Percentiles rank a stretch among this genome's conserved stretches.
phyloP scores from a whole-genome alignment of 202 grass and related monocot genomes.

The Panicum hallii region DNA sequence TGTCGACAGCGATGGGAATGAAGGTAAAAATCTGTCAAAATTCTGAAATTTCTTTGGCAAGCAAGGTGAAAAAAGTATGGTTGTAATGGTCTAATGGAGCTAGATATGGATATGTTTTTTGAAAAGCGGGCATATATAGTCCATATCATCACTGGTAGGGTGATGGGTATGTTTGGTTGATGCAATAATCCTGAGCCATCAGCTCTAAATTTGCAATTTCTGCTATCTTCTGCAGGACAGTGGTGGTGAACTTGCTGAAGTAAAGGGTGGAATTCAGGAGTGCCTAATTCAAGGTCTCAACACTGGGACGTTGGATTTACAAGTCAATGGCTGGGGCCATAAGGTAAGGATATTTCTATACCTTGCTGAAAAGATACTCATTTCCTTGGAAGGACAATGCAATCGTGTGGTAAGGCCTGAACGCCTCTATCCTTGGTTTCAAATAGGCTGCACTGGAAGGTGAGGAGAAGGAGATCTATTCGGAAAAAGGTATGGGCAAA shows the following conservation, averaged over 20 bases:
- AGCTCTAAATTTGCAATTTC: constrained; percentile 44
- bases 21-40: constrained; percentile 47
- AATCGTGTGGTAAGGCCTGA: background rate
- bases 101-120: background rate
- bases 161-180: constrained; percentile 22
- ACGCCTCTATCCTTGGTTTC: constrained; percentile 25
- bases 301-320: constrained; percentile 86
- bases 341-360: constrained; percentile 53
- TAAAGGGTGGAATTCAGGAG: constrained; percentile 69
- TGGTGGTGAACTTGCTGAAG: constrained; percentile 69
- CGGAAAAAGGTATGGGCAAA: constrained; percentile 57
- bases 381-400: constrained; percentile 19
- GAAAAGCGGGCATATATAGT: background rate
- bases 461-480: constrained; percentile 72
- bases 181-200: constrained; percentile 1
- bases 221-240: constrained; percentile 73
- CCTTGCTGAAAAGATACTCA: background rate
- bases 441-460: constrained; percentile 68
- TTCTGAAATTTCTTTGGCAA: background rate
- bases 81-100: background rate
- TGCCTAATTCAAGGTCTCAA: constrained; percentile 82
- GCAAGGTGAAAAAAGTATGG: background rate
- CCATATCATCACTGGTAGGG: constrained; percentile 11
- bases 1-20: constrained; percentile 68
- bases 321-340: constrained; percentile 79